Conservation (phyloP, 768 basidiomycete genomes). For the Naganishia antarctica region DNA sequence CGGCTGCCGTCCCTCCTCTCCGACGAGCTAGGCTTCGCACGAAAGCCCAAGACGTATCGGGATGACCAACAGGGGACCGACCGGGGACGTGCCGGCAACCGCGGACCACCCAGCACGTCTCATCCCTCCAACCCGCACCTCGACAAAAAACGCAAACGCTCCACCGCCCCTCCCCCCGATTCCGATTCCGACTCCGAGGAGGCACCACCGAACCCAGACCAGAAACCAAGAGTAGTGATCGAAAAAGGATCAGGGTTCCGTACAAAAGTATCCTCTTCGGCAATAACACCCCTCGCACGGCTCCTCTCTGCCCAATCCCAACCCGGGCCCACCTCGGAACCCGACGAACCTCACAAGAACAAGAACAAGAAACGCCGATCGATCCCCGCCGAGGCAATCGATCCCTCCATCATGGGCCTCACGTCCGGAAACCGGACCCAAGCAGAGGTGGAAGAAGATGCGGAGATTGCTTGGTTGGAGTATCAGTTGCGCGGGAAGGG, state of each 20-base stretch:
- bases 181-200: not conserved
- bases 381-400: not conserved
- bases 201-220: not conserved
- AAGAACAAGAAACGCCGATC: not conserved
- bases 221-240: not conserved
- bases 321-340: not conserved
- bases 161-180: not conserved
- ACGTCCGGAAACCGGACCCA: conserved; percentile 16
- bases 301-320: conserved; percentile 8
- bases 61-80: not conserved
- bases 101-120: not conserved
- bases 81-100: not conserved
- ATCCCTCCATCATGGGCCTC: conserved; percentile 26
- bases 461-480: conserved; percentile 79
- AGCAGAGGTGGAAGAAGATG: conserved; percentile 65
- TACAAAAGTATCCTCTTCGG: conserved; percentile 9
- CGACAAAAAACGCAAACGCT: conserved; percentile 12
- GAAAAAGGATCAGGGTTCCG: conserved; percentile 5
- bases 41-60: not conserved
- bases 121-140: not conserved
- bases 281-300: conserved; percentile 18
- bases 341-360: conserved; percentile 20
- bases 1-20: conserved; percentile 9
- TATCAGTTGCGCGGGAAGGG: conserved; percentile 61
- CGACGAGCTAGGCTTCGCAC: conserved; percentile 19